Percentiles rank a stretch among this genome's conserved stretches.
These are phyloP conservation scores for Venturia oleaginea DNA, from an alignment of 2,329 filamentous ascomycete genomes.

Conservation along the genomic window DNA sequence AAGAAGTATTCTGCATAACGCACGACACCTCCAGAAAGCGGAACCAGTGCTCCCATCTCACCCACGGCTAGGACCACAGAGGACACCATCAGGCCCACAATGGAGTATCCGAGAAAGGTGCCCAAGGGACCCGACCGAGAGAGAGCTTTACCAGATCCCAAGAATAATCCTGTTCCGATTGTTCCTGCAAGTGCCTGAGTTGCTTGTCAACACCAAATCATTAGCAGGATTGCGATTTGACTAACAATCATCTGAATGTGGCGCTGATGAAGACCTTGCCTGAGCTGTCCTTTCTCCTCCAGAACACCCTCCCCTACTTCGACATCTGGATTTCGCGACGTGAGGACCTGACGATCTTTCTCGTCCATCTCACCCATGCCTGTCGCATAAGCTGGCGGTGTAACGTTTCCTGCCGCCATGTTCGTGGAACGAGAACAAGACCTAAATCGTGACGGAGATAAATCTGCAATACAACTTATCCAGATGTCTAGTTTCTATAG, in stretches of 20 bases:
- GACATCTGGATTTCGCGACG: not conserved
- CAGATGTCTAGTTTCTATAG: not conserved
- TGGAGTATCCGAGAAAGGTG: not conserved
- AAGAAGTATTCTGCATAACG: constrained; percentile 11
- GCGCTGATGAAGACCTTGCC: constrained; percentile 2
- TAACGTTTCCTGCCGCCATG: not conserved
- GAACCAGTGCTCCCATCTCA: constrained; percentile 12
- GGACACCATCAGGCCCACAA: constrained; percentile 7
- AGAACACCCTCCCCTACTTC: not conserved
- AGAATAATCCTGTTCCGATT: constrained; percentile 15
- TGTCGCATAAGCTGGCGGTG: not conserved
- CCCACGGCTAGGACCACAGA: constrained; percentile 11
- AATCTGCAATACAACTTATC: not conserved
- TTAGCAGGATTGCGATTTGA: not conserved
- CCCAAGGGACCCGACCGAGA: constrained; percentile 8
- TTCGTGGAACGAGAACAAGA: not conserved
- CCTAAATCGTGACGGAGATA: not conserved
- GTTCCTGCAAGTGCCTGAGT: constrained; percentile 10
- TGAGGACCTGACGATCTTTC: not conserved
- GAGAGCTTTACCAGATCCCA: constrained; percentile 15
- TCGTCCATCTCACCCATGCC: not conserved
- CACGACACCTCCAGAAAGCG: constrained; percentile 1
- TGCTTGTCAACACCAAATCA: not conserved
- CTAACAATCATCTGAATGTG: constrained; percentile 6
- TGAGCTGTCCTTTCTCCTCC: not conserved